Evolutionary conservation across 805 yeast genomes (phyloP).

Genomic region (Metschnikowia koreensis): DNA sequence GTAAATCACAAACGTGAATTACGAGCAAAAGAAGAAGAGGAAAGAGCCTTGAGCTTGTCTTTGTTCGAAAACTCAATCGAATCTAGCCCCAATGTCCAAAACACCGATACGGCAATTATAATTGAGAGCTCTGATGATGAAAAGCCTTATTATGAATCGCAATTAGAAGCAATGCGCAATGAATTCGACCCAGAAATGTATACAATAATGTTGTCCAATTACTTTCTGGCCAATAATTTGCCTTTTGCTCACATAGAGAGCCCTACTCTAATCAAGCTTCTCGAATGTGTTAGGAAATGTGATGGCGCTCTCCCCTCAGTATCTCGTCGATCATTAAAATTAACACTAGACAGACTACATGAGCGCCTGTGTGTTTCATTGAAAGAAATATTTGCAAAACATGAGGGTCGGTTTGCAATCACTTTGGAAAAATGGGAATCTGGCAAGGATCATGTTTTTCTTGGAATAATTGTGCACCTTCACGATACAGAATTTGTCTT

Average conservation of each 20-base stretch:
- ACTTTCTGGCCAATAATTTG: not conserved
- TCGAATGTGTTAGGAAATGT: not conserved
- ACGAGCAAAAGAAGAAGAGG: not conserved
- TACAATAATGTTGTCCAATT: not conserved
- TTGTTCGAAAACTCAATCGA: not conserved
- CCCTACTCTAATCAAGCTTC: not conserved
- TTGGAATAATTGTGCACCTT: not conserved
- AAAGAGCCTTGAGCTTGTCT: not conserved
- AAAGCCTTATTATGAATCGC: not conserved
- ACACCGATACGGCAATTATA: not conserved
- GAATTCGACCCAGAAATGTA: not conserved
- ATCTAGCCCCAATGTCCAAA: not conserved
- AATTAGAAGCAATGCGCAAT: not conserved
- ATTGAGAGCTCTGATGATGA: not conserved
- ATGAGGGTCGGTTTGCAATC: not conserved
- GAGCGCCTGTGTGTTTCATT: not conserved
- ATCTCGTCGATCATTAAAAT: not conserved
- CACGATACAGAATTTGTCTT: not conserved
- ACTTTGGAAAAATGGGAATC: constrained; percentile 2
- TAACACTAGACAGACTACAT: not conserved
- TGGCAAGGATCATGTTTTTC: not conserved
- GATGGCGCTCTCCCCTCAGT: not conserved
- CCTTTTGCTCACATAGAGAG: constrained; percentile 1
- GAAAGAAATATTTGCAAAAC: not conserved
- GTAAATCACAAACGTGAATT: not conserved